These are phyloP conservation scores for Mimosa pudica DNA, from an alignment of 306 rosid genomes.

Conservation along the genomic window DNA sequence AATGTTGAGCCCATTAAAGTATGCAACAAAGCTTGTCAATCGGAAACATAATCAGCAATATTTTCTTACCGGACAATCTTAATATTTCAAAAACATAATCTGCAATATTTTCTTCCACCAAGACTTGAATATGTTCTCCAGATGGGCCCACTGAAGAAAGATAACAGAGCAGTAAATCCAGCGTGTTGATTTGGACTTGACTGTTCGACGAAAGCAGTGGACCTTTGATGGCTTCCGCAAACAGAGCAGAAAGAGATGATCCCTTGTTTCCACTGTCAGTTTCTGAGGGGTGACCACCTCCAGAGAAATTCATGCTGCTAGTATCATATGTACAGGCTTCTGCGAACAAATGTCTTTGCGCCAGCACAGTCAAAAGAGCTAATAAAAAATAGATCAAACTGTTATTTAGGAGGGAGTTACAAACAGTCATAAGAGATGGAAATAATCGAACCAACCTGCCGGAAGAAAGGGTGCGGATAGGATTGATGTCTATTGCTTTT, in stretches of 20 bases:
- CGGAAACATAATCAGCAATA: background rate
- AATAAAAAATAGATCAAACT: conserved; percentile 36
- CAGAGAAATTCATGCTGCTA: conserved; percentile 41
- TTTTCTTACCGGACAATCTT: conserved; percentile 82
- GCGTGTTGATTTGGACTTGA: conserved; percentile 76
- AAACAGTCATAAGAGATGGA: conserved; percentile 7
- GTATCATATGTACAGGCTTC: conserved; percentile 51
- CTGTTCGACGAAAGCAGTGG: conserved; percentile 81
- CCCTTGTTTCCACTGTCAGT: conserved; percentile 48
- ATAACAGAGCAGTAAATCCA: conserved; percentile 69
- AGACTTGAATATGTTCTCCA: conserved; percentile 60
- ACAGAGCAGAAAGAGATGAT: conserved; percentile 55
- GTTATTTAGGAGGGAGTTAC: conserved; percentile 27
- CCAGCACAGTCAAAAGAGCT: conserved; percentile 81
- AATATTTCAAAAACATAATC: conserved; percentile 93
- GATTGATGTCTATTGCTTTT: background rate
- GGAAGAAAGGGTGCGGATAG: background rate
- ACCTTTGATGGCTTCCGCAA: conserved; percentile 93
- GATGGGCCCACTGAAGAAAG: conserved; percentile 65
- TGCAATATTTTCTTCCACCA: conserved; percentile 88
- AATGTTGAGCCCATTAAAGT: conserved; percentile 38
- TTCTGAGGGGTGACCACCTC: conserved; percentile 43
- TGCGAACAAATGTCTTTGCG: conserved; percentile 62
- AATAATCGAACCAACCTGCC: background rate
- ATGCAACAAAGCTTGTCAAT: conserved; percentile 7